Base-by-base conservation (phyloP, 768 basidiomycete genomes). In the Crepidotus variabilis region DNA sequence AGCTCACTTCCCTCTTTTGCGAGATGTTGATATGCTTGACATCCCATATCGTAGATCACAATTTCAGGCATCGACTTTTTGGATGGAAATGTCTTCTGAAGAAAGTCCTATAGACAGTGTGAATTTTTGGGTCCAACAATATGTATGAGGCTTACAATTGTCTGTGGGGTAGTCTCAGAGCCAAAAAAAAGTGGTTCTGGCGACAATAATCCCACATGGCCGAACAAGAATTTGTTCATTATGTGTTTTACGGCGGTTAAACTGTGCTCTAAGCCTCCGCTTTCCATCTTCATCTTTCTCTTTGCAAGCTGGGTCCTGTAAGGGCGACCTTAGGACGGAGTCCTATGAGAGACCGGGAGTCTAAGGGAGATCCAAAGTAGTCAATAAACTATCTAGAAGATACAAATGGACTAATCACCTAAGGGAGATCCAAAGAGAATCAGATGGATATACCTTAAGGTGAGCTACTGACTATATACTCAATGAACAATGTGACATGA, bases 1-100 rank as follows among this genome's bases (percentile, higher is more conserved):
- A 63, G 66, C 0, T 57, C 48, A 39, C 67, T 61, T 16, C 58
- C 46, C 18, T 51, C 22, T 10, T 16, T n/a, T 24, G 50, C 55
- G 47, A 62, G 33, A 55, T 69, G 57, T 50, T 55, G 35, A 48
- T 54, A 54, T 1, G 67, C 46, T 1, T 52, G 23, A 56, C 68
- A 72, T 45, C 65, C 65, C 39, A 63, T 65, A 53, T 71, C 69
- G 51, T 61, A 68, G 46, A 65, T 63, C 7, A 70, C 39, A 43
- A 60, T 51, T 6, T 65, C 60, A 1, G 69, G 67, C 54, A 63
- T 56, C 11, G 49, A 58, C 13, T 50, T 52, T 24, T 39, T 13
- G 2, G 14, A 47, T 22, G 43, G 54, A 57, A 61, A 61, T 49
- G 61, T 58, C 52, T 52, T 52, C 23, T 57, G 2, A 9, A 59